Conservation (phyloP, 1,284 basidiomycete species). For the Amylostereum areolatum region DNA sequence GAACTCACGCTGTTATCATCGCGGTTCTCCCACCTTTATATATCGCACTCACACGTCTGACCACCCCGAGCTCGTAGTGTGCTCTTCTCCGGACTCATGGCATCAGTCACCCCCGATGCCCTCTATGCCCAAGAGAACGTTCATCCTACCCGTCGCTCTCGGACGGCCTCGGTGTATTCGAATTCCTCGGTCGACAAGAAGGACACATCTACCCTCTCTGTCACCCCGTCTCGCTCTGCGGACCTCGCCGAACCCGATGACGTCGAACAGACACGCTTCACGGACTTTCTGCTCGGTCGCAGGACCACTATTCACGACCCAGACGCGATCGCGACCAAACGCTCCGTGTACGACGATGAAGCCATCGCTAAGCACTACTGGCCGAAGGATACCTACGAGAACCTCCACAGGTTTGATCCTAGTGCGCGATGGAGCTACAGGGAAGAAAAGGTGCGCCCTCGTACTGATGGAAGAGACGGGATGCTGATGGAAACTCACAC, state of each 20-base stretch:
- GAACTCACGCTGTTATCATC: neutral
- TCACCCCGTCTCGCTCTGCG: neutral
- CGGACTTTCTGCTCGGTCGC: conserved; percentile 13
- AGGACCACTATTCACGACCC: conserved; percentile 20
- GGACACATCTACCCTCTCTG: neutral
- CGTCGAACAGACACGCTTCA: conserved; percentile 6
- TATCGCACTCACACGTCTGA: neutral
- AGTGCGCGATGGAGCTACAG: conserved; percentile 62
- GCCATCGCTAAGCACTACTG: conserved; percentile 44
- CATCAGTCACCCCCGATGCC: neutral
- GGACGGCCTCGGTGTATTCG: neutral
- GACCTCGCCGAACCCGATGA: conserved; percentile 12
- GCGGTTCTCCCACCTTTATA: conserved; percentile 1
- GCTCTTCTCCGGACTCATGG: neutral
- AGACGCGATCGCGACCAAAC: conserved; percentile 47
- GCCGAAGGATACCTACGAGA: conserved; percentile 56
- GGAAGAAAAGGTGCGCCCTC: conserved; percentile 48
- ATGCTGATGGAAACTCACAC: neutral
- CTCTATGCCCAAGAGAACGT: neutral
- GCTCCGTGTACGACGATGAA: conserved; percentile 55
- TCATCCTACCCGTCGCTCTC: neutral
- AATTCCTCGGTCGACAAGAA: conserved; percentile 6
- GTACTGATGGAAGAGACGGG: neutral
- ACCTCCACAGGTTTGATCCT: conserved; percentile 60
- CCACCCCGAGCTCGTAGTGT: neutral